phyloP scores from a whole-genome alignment of 371 early-diverging fungal genomes.

The Lichtheimia corymbifera region DNA sequence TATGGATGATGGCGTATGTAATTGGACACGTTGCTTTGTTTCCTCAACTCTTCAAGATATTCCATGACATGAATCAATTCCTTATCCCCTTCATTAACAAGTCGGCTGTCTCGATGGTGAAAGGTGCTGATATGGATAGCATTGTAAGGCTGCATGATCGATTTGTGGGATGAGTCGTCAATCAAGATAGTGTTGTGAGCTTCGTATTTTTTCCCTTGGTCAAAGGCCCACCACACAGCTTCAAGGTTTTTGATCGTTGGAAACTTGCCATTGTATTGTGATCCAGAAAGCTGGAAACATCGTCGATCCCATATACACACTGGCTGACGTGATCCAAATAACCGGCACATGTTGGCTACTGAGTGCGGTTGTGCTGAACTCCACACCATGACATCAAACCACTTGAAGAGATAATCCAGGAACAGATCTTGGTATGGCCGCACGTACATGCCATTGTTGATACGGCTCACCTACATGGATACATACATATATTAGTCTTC shows the following conservation, averaged over 20 bases:
- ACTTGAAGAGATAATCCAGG: slow-evolving; percentile 56
- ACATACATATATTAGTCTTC: background rate
- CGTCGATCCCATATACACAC: slow-evolving; percentile 63
- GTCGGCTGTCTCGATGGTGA: too few relatives aligned
- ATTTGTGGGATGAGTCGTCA: slow-evolving; percentile 69
- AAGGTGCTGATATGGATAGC: slow-evolving; percentile 36
- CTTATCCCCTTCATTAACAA: slow-evolving; percentile 2
- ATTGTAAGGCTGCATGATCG: slow-evolving; percentile 64
- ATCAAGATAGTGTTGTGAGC: slow-evolving; percentile 67
- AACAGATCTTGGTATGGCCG: slow-evolving; percentile 63
- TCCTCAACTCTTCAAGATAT: slow-evolving; percentile 9
- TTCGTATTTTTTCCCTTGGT: slow-evolving; percentile 41
- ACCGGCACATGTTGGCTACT: slow-evolving; percentile 57
- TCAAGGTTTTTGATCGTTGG: slow-evolving; percentile 67
- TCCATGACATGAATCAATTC: slow-evolving; percentile 14
- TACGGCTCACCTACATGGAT: slow-evolving; percentile 1
- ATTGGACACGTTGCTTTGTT: slow-evolving; percentile 16
- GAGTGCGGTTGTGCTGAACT: slow-evolving; percentile 68
- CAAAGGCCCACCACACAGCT: slow-evolving; percentile 46
- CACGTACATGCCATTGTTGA: slow-evolving; percentile 31
- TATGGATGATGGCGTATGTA: slow-evolving; percentile 6
- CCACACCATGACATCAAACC: slow-evolving; percentile 80
- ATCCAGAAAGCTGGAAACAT: slow-evolving; percentile 46
- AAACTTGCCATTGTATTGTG: slow-evolving; percentile 51
- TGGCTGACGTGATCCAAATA: slow-evolving; percentile 50